These are phyloP conservation scores for Ganoderma leucocontextum DNA, from an alignment of 1,284 basidiomycete species.

Conservation along the genomic window DNA sequence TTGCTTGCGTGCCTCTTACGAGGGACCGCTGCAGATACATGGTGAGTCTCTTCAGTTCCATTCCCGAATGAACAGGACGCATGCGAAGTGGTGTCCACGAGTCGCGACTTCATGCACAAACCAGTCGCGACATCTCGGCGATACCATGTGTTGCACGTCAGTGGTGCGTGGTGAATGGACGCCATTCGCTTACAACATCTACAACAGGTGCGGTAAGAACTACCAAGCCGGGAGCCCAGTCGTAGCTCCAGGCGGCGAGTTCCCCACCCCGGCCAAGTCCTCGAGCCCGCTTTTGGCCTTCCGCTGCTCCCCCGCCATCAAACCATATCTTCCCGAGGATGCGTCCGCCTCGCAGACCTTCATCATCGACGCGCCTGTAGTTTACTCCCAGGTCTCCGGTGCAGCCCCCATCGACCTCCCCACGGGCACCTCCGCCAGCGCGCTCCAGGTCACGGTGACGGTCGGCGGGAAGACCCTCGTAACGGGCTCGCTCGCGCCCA, in stretches of 20 bases:
- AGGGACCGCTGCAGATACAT: constrained; percentile 19
- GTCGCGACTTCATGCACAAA: too few relatives aligned
- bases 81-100: too few relatives aligned
- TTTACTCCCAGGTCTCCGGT: constrained; percentile 56
- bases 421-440: constrained; percentile 33
- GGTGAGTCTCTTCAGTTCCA: constrained; percentile 8
- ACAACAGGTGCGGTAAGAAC: constrained; percentile 70
- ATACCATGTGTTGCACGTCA: too few relatives aligned
- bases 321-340: constrained; percentile 72
- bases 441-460: constrained; percentile 51
- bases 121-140: too few relatives aligned
- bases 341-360: constrained; percentile 49
- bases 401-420: constrained; percentile 55
- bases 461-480: constrained; percentile 51
- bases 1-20: constrained; percentile 9
- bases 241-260: constrained; percentile 67
- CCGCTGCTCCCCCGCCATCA: constrained; percentile 71
- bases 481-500: constrained; percentile 57
- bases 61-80: too few relatives aligned
- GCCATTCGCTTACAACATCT: too few relatives aligned
- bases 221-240: constrained; percentile 61
- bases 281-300: constrained; percentile 65
- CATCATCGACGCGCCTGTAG: constrained; percentile 67
- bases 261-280: constrained; percentile 58
- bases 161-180: too few relatives aligned